Evolutionary conservation across 352 stramenopile genomes (phyloP).

Genomic region (Pythium coloratum): DNA sequence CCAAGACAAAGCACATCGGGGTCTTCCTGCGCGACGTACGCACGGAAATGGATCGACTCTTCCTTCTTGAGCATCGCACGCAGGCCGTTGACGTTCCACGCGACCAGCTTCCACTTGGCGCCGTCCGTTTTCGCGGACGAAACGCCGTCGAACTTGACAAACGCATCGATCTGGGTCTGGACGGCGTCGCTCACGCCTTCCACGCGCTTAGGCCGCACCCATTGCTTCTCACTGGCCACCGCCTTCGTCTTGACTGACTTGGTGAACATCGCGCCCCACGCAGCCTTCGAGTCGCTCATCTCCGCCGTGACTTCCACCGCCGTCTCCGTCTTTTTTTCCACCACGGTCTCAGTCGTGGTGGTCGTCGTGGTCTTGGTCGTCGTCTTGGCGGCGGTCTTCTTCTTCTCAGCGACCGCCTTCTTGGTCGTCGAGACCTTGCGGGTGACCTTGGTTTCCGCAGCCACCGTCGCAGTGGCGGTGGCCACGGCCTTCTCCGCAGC

Average conservation of each 20-base stretch:
- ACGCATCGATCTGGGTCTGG: conserved; percentile 47
- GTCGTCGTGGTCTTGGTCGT: conserved; percentile 17
- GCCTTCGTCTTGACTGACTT: conserved; percentile 11
- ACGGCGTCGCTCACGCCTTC: conserved; percentile 36
- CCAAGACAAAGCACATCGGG: conserved; percentile 83
- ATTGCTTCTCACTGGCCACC: conserved; percentile 7
- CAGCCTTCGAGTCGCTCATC: conserved; percentile 15
- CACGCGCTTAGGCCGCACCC: conserved; percentile 27
- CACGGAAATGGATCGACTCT: conserved; percentile 61
- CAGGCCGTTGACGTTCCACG: conserved; percentile 87
- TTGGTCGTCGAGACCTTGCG: background rate
- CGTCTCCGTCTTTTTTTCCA: conserved; percentile 4
- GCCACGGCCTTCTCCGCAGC: conserved; percentile 23
- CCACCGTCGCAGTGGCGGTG: background rate
- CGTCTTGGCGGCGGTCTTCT: conserved; percentile 6
- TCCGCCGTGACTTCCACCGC: background rate
- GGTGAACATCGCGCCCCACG: conserved; percentile 31
- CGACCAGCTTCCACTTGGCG: conserved; percentile 48
- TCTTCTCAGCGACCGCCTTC: conserved; percentile 2
- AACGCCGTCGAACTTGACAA: conserved; percentile 53
- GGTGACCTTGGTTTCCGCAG: background rate
- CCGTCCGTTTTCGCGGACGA: conserved; percentile 19
- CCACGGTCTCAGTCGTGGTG: conserved; percentile 2
- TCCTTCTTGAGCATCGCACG: conserved; percentile 75
- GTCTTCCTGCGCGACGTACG: conserved; percentile 77